Base-by-base conservation (phyloP, 2,329 filamentous ascomycete species). In the Talaromyces funiculosus region DNA sequence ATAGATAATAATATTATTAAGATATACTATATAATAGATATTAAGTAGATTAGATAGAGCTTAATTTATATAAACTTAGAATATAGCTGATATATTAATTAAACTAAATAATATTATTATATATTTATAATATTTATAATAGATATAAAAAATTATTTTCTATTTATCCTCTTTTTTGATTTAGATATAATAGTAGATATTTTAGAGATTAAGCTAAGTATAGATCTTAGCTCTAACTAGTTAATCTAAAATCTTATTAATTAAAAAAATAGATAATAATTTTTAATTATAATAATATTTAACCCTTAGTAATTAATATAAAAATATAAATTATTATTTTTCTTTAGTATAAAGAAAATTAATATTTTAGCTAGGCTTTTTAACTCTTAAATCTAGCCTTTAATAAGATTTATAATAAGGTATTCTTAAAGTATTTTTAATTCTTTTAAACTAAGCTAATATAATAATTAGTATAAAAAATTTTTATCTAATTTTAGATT, bases 311-410 rank as follows among this genome's bases (percentile, higher is more conserved):
- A n/a, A n/a, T n/a, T n/a, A n/a, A n/a, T n/a, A n/a, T n/a, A n/a
- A n/a, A n/a, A n/a, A n/a, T n/a, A n/a, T n/a, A n/a, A n/a, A n/a
- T n/a, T n/a, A n/a, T n/a, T n/a, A n/a, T n/a, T n/a, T n/a, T n/a
- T n/a, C n/a, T n/a, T n/a, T n/a, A n/a, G n/a, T n/a, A n/a, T n/a
- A n/a, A n/a, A n/a, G n/a, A n/a, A n/a, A n/a, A n/a, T n/a, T n/a
- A n/a, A n/a, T n/a, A n/a, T n/a, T n/a, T n/a, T 60, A 45, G 61
- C 62, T 42, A 58, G 57, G 16, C 60, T 67, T 18, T 64, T 47
- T 16, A 59, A 65, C 38, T 61, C 43, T 29, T 59, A 45, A n/a
- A 68, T 68, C 53, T 65, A 67, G 4, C 62, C 55, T 42, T 62
- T 63, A 16, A 10, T n/a, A 4, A 55, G 33, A 38, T n/a, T 38